Evolutionary conservation across 257 asterid genomes (phyloP), one percentile per base, ranked within the genome.

Genomic region (Misopates orontium): DNA sequence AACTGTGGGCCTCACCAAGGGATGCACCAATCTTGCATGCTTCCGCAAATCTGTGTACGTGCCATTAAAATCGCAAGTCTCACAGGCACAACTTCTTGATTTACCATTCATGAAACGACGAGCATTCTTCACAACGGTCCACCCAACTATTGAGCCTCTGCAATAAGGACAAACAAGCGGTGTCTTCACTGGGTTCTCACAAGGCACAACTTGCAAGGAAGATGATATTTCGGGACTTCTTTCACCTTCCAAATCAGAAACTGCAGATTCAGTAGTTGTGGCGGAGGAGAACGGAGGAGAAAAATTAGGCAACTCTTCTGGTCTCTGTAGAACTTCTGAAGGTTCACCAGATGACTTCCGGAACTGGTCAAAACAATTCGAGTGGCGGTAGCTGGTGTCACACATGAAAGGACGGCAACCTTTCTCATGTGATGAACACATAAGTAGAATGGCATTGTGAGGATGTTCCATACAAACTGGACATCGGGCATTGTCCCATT

Each of bases 391-490:
- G 73, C 96, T 91, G n/a, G 98, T 91, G 81, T 91, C 96, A 67
- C 98, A 88, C 95, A 91, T 88, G 74, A 75, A 91, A 60, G 98
- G 94, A 20, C 88, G 95, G 60, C 98, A 86, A 8, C 95, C 98
- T 58, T 88, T 86, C 12, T 88, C 94, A 41, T 91, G 98, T 5
- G 98, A 87, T 15, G 95, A 69, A 67, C 96, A 91, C 56, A 87
- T 7, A n/a, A 91, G 98, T 66, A 91, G 82, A 62, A 91, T 61
- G 15, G 95, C 96, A 54, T 91, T 91, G 80, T 91, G 98, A 3
- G 98, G 98, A 75, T 91, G 95, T 53, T 91, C 98, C 94, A 91
- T 86, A 65, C 96, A 91, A 47, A 91, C 92, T 6, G 98, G 95
- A 61, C 98, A 91, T n/a, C 90, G 84, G 10, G 95, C 87, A 39